Conservation (phyloP, 805 yeast species). For the Kodamaea neixiangensis region DNA sequence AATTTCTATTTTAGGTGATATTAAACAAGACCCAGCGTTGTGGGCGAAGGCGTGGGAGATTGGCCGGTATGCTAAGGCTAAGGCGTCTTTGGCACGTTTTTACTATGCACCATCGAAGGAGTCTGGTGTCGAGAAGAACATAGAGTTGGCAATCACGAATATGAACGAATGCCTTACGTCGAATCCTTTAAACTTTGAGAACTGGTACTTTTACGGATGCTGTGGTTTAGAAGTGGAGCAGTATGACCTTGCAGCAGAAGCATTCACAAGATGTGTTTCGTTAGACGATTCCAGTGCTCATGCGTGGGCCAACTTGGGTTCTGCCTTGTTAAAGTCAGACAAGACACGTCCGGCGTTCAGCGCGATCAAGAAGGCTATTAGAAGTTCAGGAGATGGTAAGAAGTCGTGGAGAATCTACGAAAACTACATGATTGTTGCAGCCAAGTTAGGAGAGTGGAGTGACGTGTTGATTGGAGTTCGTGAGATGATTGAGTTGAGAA, state of each 20-base stretch:
- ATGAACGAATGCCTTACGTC: constrained; percentile 72
- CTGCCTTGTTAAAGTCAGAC: constrained; percentile 65
- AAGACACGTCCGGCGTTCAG: constrained; percentile 78
- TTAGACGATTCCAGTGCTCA: constrained; percentile 77
- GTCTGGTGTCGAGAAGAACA: constrained; percentile 53
- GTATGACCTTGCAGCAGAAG: constrained; percentile 81
- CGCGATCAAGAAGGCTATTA: constrained; percentile 79
- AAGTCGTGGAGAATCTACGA: constrained; percentile 91
- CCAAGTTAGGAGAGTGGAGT: constrained; percentile 81
- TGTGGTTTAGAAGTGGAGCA: constrained; percentile 74
- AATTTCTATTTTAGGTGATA: constrained; percentile 80
- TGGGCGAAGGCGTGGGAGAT: constrained; percentile 90
- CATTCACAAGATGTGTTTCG: constrained; percentile 87
- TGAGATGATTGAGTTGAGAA: constrained; percentile 58
- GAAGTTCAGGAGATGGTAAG: constrained; percentile 62
- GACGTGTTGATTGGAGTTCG: constrained; percentile 79
- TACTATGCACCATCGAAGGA: constrained; percentile 64
- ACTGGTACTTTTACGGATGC: constrained; percentile 94
- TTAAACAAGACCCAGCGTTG: constrained; percentile 67
- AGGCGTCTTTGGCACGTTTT: constrained; percentile 75
- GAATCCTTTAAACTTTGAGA: constrained; percentile 72
- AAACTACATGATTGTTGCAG: constrained; percentile 80
- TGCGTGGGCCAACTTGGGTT: constrained; percentile 91
- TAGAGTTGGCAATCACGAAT: constrained; percentile 59
- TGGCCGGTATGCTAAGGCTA: constrained; percentile 82